phyloP scores from a whole-genome alignment of 495 filamentous ascomycete species.

The Aspergillus affinis region DNA sequence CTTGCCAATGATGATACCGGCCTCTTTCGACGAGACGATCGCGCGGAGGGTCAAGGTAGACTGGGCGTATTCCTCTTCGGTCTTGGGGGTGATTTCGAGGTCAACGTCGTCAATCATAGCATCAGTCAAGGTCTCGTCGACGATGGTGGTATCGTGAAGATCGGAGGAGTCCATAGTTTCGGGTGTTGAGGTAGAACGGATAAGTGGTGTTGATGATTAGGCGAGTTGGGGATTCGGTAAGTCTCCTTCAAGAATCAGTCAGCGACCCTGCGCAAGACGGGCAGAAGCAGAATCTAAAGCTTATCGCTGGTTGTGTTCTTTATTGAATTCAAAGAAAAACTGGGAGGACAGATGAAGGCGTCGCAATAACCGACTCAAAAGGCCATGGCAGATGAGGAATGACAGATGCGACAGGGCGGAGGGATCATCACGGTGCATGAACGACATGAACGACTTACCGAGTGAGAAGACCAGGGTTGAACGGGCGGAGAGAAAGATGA shows the following conservation, averaged over 20 bases:
- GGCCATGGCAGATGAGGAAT: not conserved
- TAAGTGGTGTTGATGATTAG: not conserved
- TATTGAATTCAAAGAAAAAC: not conserved
- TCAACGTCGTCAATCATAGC: constrained; percentile 58
- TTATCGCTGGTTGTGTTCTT: not conserved
- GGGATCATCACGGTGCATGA: not conserved
- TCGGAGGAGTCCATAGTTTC: constrained; percentile 49
- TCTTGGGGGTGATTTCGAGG: constrained; percentile 71
- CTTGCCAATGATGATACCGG: constrained; percentile 97
- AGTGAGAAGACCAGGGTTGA: not conserved
- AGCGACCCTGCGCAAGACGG: not conserved
- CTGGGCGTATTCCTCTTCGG: constrained; percentile 94
- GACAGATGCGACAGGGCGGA: not conserved
- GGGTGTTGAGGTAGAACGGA: constrained; percentile 5
- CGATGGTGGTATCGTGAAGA: constrained; percentile 42
- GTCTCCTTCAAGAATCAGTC: not conserved
- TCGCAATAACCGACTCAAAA: not conserved
- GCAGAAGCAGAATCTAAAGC: not conserved
- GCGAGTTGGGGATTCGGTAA: not conserved
- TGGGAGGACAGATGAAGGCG: no score
- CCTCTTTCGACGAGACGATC: constrained; percentile 97
- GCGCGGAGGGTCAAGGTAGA: constrained; percentile 89
- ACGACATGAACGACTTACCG: not conserved
- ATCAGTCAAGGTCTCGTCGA: constrained; percentile 50
- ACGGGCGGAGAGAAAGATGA: not conserved